Evolutionary conservation across 768 basidiomycete genomes (phyloP), one percentile per base, ranked within the genome.

Genomic region (Heimioporus sp.): DNA sequence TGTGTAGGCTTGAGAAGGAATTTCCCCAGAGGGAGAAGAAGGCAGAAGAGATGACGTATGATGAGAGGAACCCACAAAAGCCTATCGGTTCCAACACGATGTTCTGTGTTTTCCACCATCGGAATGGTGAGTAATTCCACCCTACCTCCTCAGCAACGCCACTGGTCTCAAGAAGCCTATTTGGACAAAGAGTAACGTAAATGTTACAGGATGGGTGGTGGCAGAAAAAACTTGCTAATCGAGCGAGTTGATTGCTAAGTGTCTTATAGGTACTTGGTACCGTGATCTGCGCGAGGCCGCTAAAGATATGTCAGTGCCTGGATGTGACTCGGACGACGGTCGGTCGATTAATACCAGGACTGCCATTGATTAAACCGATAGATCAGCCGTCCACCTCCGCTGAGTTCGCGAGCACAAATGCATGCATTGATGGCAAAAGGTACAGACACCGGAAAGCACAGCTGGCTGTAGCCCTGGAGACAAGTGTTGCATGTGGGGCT

Each of bases 131-230:
- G 35, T 42, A 28, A 48, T 20, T 20, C 39, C 52, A 39, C 50
- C 37, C 21, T 21, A 40, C 15, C 35, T 40, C 48, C 43, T 63
- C 40, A 31, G 44, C 32, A 42, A 49, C 49, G 61, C 51, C 60
- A 60, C 55, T 51, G 44, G 48, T 54, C 37, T 51, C 41, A 28
- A 42, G 24, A 24, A 24, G 24, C 24, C 24, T 24, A 24, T 3
- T 24, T 24, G 24, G 24, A 24, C 24, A 24, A 5, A 24, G 24
- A 24, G 24, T 24, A 24, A 24, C 24, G 24, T 24, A 24, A 24
- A 24, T 3, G 24, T 24, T 24, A 24, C 24, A 24, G 24, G 24
- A 24, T 24, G 24, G 24, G 24, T 12, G 39, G 39, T 39, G 45
- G n/a, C 37, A 39, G 19, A 30, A 24, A 39, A 20, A 30, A 24